Evolutionary conservation across 2,329 filamentous ascomycete species (phyloP).

Genomic region (Stylonectria norvegica): DNA sequence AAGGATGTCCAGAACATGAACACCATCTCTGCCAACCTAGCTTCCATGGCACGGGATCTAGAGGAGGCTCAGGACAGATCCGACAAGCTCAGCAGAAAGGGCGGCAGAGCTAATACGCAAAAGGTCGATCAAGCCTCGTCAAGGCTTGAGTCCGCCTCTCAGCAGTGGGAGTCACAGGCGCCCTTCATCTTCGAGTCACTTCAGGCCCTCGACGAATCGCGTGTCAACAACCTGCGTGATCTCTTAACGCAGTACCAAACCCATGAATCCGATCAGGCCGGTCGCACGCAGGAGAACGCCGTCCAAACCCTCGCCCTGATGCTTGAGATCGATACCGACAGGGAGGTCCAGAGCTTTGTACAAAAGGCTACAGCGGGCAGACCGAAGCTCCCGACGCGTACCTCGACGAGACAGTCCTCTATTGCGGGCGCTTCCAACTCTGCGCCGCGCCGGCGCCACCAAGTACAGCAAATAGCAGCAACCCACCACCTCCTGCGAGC

Average conservation of each 20-base stretch:
- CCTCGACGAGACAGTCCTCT: slow-evolving; percentile 42
- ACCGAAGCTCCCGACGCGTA: slow-evolving; percentile 36
- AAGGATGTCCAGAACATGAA: slow-evolving; percentile 79
- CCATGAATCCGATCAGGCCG: slow-evolving; percentile 82
- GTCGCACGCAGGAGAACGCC: slow-evolving; percentile 68
- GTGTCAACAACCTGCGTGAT: slow-evolving; percentile 86
- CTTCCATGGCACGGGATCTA: slow-evolving; percentile 77
- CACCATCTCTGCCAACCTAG: slow-evolving; percentile 77
- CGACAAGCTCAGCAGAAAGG: slow-evolving; percentile 81
- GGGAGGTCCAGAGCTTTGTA: slow-evolving; percentile 77
- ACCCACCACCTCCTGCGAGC: slow-evolving; percentile 1
- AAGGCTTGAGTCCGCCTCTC: slow-evolving; percentile 71
- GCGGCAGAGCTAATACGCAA: slow-evolving; percentile 67
- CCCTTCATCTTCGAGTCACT: slow-evolving; percentile 93
- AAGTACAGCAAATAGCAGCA: slow-evolving; percentile 17
- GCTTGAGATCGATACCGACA: slow-evolving; percentile 80
- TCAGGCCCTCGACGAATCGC: slow-evolving; percentile 84
- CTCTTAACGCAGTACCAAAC: slow-evolving; percentile 90
- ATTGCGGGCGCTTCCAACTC: slow-evolving; percentile 26
- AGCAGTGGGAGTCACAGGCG: slow-evolving; percentile 91
- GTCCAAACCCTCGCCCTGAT: slow-evolving; percentile 78
- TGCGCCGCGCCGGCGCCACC: slow-evolving; percentile 24
- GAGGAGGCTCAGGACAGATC: slow-evolving; percentile 79
- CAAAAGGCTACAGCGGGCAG: slow-evolving; percentile 42
- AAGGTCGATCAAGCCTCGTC: slow-evolving; percentile 73